A percentile compares a stretch with the other conserved stretches of the same genome.
Evolutionary conservation across 202 grass and related monocot species (phyloP).

Genomic region (Elaeis oleifera): DNA sequence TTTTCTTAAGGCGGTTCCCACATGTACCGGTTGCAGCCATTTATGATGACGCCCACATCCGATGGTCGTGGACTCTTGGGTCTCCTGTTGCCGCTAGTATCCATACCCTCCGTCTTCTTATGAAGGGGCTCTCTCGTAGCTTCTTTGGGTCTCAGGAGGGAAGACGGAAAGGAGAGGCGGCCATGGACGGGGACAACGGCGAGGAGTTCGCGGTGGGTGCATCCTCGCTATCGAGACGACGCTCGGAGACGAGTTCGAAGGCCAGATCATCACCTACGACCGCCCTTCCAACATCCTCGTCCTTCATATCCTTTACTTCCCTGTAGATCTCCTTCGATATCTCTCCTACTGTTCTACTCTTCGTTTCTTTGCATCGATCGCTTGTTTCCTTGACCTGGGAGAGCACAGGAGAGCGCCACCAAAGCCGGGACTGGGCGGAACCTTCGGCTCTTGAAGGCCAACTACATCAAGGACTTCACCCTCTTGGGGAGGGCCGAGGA

Average conservation of each 20-base stretch:
- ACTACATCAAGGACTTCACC: slow-evolving; percentile 80
- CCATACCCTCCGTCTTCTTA: no score
- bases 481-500: slow-evolving; percentile 52
- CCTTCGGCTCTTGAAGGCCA: slow-evolving; percentile 77
- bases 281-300: slow-evolving; percentile 82
- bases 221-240: slow-evolving; percentile 70
- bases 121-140: no score
- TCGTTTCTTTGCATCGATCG: slow-evolving; percentile 12
- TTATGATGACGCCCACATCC: no score
- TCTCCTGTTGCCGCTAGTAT: no score
- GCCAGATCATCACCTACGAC: slow-evolving; percentile 92
- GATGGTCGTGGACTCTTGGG: no score
- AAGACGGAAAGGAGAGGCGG: slow-evolving; percentile 1
- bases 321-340: background rate
- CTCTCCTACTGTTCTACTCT: background rate
- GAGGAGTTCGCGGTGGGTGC: slow-evolving; percentile 80
- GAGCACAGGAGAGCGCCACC: slow-evolving; percentile 78
- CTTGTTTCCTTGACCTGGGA: slow-evolving; percentile 33
- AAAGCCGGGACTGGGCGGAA: slow-evolving; percentile 43
- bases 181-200: slow-evolving; percentile 23
- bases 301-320: slow-evolving; percentile 74
- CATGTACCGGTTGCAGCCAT: no score
- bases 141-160: no score
- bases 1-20: no score
- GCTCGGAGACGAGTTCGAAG: slow-evolving; percentile 72